Conservation (phyloP, 2,329 filamentous ascomycete genomes). For the Microdochium trichocladiopsis region DNA sequence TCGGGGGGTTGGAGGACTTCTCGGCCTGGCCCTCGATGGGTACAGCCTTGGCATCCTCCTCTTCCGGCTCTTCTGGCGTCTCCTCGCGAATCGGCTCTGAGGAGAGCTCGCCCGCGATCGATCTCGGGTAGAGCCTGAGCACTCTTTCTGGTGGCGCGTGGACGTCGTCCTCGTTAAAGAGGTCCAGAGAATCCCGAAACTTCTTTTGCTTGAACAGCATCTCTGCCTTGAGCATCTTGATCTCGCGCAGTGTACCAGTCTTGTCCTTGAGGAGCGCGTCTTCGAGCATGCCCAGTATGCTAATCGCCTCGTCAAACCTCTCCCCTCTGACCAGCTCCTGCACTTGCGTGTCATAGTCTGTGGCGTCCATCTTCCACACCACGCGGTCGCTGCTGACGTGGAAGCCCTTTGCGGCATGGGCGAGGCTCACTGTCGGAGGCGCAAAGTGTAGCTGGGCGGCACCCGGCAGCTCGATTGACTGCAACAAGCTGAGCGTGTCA, state of each 20-base stretch:
- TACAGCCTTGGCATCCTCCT: conserved; percentile 17
- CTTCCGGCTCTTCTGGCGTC: conserved; percentile 33
- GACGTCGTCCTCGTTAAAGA: conserved; percentile 79
- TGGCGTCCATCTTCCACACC: conserved; percentile 93
- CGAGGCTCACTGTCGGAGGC: conserved; percentile 86
- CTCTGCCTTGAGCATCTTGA: conserved; percentile 90
- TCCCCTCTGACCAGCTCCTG: conserved; percentile 68
- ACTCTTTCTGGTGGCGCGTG: conserved; percentile 85
- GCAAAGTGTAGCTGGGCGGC: conserved; percentile 85
- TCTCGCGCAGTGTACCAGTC: conserved; percentile 68
- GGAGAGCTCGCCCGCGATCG: conserved; percentile 78
- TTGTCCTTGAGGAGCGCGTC: conserved; percentile 86
- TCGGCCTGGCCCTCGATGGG: conserved; percentile 16
- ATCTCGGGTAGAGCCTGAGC: conserved; percentile 72
- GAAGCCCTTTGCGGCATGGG: conserved; percentile 93
- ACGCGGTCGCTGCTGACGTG: conserved; percentile 84
- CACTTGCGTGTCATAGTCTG: conserved; percentile 86
- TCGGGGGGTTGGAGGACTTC: conserved; percentile 17
- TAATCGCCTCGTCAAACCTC: conserved; percentile 86
- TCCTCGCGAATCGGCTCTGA: conserved; percentile 38
- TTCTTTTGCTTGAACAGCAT: conserved; percentile 73
- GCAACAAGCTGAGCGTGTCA: conserved; percentile 81
- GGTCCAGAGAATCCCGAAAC: conserved; percentile 78
- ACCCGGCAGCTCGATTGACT: conserved; percentile 74
- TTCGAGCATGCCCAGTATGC: conserved; percentile 81